Base-by-base conservation (phyloP, 345 rosid species). In the Limnanthes douglasii region DNA sequence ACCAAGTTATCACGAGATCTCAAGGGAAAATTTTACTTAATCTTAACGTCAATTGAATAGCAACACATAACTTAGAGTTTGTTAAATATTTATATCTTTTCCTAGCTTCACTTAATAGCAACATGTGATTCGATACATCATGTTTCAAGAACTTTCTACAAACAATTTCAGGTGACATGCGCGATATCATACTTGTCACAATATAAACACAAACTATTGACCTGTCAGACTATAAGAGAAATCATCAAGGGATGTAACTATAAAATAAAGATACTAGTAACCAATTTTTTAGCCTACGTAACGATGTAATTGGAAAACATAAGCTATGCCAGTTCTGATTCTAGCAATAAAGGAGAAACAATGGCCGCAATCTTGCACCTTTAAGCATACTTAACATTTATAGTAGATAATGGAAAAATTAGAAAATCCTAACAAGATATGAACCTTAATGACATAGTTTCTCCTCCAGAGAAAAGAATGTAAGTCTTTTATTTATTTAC, bases 401-500 rank as follows among this genome's bases (percentile, higher is more conserved):
- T 4, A 28, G 34, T 43, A 5, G 19, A 13, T 36, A 39, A 6
- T 34, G 24, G 5, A 38, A 48, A 36, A 46, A 50, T 28, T 10
- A n/a, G 4, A 21, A 23, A 10, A 18, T 3, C 3, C 8, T 4
- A 4, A 56, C 31, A 31, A 24, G 12, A 11, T n/a, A 15, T 7
- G 17, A 55, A 83, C 97, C 95, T 83, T 64, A 83, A 44, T 40
- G 51, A 33, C 34, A 88, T 57, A 28, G 59, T 60, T 54, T 72
- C 72, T 40, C 54, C 43, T 23, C 84, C 77, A 46, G 59, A 51
- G 37, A 46, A 48, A 20, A 83, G 76, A 56, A 37, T 34, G 52
- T 50, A 18, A 43, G 74, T 70, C 69, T 70, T 83, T 61, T 69
- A 34, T 29, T 72, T 70, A 48, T 88, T 83, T 62, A 88, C 94